Evolutionary conservation across 176 grass and related monocot genomes (phyloP), one percentile per base, ranked within the genome.

Genomic region (Melocanna baccifera): DNA sequence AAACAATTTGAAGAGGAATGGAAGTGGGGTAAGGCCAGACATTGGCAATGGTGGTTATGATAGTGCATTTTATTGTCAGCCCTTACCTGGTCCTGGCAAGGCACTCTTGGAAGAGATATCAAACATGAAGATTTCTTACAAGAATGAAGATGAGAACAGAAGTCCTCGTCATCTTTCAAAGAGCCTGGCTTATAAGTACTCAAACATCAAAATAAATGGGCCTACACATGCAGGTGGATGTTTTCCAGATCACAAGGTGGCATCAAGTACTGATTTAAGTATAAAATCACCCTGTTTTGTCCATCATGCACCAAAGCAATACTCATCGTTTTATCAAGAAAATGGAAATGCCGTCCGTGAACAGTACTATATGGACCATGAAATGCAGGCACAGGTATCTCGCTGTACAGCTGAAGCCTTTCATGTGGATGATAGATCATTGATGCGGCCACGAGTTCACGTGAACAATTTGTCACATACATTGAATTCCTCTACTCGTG

Each of bases 1-100:
- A 37, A 98, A 91, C 73, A 93, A 85, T 62, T 81, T 93, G 41
- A 62, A 67, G 57, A 93, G 79, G 87, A 85, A 84, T 84, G 81
- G 62, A 80, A 88, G 30, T 4, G 45, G 84, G 64, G 53, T 55
- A 73, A 89, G 82, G 73, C 69, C 92, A 64, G 78, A 91, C 62
- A 79, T 82, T 83, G 79, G 50, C 19, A 62, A 39, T 41, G 45
- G 10, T 52, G 45, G 2, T 59, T 73, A 42, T 14, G 25, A 26
- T 69, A 43, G 6, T 34, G 41, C 67, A 69, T 79, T 65, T 67
- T 51, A 74, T 73, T 74, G 12, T 51, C 68, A 74, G 41, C 37
- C 67, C 53, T 74, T 46, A 9, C 63, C 74, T 87, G 74, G 52
- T 84, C 56, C 74, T 61, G 51, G 4, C 1, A 67, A 80, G 30